Percentiles rank a stretch among this genome's conserved stretches.
These are phyloP conservation scores for Corylus avellana DNA, from an alignment of 306 rosid species.

Conservation along the genomic window DNA sequence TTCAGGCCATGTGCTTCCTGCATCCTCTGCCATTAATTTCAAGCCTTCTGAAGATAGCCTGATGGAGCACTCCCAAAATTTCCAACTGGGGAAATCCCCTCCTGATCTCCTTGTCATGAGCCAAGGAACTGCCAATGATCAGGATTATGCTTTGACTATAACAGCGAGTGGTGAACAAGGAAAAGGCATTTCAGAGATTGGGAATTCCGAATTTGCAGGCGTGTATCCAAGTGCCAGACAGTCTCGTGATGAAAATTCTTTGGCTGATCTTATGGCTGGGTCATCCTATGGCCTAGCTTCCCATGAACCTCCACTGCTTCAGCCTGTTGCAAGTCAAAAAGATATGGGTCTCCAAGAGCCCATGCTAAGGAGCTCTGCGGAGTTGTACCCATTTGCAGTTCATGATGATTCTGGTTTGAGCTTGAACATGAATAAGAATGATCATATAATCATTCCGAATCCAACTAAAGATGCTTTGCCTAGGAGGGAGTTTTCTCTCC, in stretches of 20 bases:
- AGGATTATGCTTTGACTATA: constrained; percentile 40
- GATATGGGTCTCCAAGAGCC: constrained; percentile 35
- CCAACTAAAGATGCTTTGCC: constrained; percentile 30
- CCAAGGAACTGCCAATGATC: constrained; percentile 31
- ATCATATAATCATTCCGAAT: constrained; percentile 28
- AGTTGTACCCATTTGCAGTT: constrained; percentile 37
- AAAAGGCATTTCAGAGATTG: constrained; percentile 28
- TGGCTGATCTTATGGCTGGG: constrained; percentile 37
- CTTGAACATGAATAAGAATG: constrained; percentile 39
- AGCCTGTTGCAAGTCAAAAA: constrained; percentile 33
- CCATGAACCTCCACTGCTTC: constrained; percentile 35
- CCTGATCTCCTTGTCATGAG: constrained; percentile 30
- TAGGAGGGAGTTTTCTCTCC: constrained; percentile 40
- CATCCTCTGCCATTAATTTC: constrained; percentile 24
- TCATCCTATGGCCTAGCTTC: constrained; percentile 35
- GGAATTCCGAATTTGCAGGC: constrained; percentile 38
- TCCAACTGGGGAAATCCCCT: constrained; percentile 28
- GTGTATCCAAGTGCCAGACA: constrained; percentile 34
- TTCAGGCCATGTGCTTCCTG: constrained; percentile 34
- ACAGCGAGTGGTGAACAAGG: constrained; percentile 35
- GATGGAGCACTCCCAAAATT: constrained; percentile 28
- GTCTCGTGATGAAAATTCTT: constrained; percentile 26
- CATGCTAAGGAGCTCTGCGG: constrained; percentile 29
- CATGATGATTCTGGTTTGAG: constrained; percentile 27
- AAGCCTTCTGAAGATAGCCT: constrained; percentile 20